phyloP scores from a whole-genome alignment of 164 flowering plant genomes.

The Magnolia sinica region DNA sequence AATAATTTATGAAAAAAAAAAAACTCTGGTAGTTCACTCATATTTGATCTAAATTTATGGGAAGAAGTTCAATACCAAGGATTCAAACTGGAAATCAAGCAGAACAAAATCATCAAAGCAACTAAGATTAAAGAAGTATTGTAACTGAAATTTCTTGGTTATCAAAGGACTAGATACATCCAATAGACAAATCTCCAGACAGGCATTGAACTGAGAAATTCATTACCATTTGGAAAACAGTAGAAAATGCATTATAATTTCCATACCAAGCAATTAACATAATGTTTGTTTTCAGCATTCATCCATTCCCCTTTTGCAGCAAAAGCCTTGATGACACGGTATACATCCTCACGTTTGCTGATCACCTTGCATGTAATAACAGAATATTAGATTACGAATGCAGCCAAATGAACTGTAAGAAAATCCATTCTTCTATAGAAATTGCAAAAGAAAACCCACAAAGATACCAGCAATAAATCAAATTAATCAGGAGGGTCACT shows the following conservation, averaged over 20 bases:
- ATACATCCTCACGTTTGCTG: constrained; percentile 92
- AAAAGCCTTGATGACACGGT: constrained; percentile 75
- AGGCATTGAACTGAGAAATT: no score
- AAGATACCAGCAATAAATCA: not conserved
- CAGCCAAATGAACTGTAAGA: not conserved
- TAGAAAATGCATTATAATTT: not conserved
- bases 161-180: no score
- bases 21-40: no score
- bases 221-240: no score
- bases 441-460: not conserved
- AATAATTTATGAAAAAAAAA: no score
- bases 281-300: constrained; percentile 53
- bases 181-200: no score
- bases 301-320: constrained; percentile 65
- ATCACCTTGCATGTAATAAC: constrained; percentile 34
- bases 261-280: constrained; percentile 57
- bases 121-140: no score
- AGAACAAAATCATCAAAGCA: no score
- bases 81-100: no score
- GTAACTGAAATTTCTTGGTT: no score
- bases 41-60: no score
- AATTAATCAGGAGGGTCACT: not conserved
- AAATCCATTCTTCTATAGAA: not conserved
- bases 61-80: no score
- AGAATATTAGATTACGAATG: constrained; percentile 15